Base-by-base conservation (phyloP, 148 eudicot genomes). In the Cornus controversa region DNA sequence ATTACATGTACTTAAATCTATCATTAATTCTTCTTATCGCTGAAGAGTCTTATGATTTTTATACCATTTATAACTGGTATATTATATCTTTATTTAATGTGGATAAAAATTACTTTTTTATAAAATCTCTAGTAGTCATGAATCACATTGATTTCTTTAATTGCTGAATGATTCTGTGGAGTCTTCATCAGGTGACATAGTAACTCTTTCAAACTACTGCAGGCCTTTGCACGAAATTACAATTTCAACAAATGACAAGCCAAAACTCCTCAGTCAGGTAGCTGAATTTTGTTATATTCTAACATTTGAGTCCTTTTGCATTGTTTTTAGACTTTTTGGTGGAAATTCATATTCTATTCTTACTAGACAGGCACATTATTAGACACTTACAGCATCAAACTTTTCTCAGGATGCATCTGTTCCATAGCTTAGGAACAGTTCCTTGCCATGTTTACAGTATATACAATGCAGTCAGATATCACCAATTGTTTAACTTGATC, bases 181-280 rank as follows among this genome's bases (percentile, higher is more conserved):
- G 60, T 67, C 26, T 25, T 78, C 73, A 25, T 63, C 23, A 20
- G 28, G n/a, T 26, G 27, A 31, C 42, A 65, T 47, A 23, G 45
- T 40, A 47, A 23, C 25, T 25, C 54, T 40, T 22, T 66, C 70
- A 71, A 73, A 83, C 69, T 85, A 42, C 57, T 87, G 78, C 81
- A 94, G 98, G 89, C 85, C 84, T 68, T 72, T 83, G 84, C 91
- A 88, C 77, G 98, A 94, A 84, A 89, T 94, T 71, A 92, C 95
- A 25, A 88, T 92, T 71, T 94, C 98, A 28, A 91, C 97, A 9
- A 76, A 78, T 82, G 98, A 94, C 85, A 94, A 88, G 85, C 93
- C 94, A 27, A 94, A 90, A 82, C 91, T 94, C 69, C 92, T 94
- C 50, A 88, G 86, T 65, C 87, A 85, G 98, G 98, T 94, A 85